Evolutionary conservation across 2,329 filamentous ascomycete species (phyloP).

Genomic region (Colletotrichum brevisporum): DNA sequence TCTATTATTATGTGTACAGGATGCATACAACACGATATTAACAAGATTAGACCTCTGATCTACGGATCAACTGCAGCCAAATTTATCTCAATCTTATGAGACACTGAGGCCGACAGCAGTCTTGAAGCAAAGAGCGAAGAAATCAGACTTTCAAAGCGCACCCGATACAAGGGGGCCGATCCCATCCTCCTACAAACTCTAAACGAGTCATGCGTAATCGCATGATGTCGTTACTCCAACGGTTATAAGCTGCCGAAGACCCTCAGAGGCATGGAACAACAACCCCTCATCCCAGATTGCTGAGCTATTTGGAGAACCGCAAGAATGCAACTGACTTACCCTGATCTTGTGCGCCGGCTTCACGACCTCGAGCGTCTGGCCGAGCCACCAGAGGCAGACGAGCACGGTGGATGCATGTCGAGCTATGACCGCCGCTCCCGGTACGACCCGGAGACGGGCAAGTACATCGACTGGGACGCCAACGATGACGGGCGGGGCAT

Average conservation of each 20-base stretch:
- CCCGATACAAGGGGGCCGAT: neutral
- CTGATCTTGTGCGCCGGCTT: slow-evolving; percentile 33
- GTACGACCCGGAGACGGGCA: slow-evolving; percentile 32
- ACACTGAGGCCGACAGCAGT: too few species aligned
- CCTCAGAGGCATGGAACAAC: neutral
- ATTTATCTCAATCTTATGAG: too few species aligned
- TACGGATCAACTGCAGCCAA: too few species aligned
- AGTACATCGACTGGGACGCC: slow-evolving; percentile 39
- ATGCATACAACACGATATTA: too few species aligned
- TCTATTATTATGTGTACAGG: too few species aligned
- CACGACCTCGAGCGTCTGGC: slow-evolving; percentile 37
- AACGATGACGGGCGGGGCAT: slow-evolving; percentile 34
- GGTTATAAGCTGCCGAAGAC: slow-evolving; percentile 4
- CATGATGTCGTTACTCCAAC: slow-evolving; percentile 10
- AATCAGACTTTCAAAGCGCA: neutral
- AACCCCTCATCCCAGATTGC: slow-evolving; percentile 4
- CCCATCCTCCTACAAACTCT: slow-evolving; percentile 8
- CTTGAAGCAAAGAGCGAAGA: too few species aligned
- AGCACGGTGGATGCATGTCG: slow-evolving; percentile 37
- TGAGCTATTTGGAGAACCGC: neutral
- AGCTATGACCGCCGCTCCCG: slow-evolving; percentile 37
- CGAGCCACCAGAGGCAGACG: slow-evolving; percentile 20
- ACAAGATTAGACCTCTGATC: too few species aligned
- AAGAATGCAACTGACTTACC: slow-evolving; percentile 28
- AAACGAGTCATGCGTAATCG: slow-evolving; percentile 17